Percentiles rank a stretch among this genome's conserved stretches.
Conservation (phyloP, 257 asterid genomes). For the Nicotiana noctiflora region DNA sequence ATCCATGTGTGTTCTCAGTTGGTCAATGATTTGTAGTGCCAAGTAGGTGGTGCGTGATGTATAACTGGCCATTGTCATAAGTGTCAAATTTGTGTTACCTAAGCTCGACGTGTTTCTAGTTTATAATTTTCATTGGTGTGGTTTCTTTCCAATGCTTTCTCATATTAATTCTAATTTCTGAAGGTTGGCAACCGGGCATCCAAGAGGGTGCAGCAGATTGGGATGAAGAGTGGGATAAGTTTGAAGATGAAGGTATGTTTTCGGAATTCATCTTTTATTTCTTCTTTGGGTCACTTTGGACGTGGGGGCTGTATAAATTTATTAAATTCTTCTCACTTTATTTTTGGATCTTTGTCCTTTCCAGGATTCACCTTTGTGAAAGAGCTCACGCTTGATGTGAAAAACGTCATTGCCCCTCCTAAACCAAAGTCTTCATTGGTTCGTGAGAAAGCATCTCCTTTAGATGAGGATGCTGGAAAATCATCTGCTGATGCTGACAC, state of each 20-base stretch:
- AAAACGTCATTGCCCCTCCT: constrained; percentile 74
- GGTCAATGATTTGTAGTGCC: not conserved
- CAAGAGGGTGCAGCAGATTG: constrained; percentile 92
- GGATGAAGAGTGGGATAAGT: constrained; percentile 96
- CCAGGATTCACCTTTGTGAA: constrained; percentile 71
- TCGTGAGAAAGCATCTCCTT: constrained; percentile 46
- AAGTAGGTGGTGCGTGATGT: not conserved
- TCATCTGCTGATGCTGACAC: constrained; percentile 45
- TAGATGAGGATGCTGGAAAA: constrained; percentile 29
- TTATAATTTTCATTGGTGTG: not conserved
- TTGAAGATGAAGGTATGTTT: constrained; percentile 85
- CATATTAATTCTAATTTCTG: constrained; percentile 7
- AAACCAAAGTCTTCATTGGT: constrained; percentile 56
- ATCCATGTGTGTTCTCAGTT: not conserved
- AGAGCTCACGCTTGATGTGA: constrained; percentile 87
- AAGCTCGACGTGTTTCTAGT: not conserved
- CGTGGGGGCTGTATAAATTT: not conserved
- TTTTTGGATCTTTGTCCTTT: constrained; percentile 14
- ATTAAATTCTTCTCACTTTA: not conserved
- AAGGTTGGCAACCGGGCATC: constrained; percentile 98
- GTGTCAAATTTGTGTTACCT: not conserved
- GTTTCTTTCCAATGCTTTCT: constrained; percentile 5
- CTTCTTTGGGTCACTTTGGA: not conserved
- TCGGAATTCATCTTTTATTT: not conserved
- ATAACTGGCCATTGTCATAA: not conserved